These are phyloP conservation scores for Ophioceras dolichostomum DNA, from an alignment of 2,329 filamentous ascomycete genomes.

Conservation along the genomic window DNA sequence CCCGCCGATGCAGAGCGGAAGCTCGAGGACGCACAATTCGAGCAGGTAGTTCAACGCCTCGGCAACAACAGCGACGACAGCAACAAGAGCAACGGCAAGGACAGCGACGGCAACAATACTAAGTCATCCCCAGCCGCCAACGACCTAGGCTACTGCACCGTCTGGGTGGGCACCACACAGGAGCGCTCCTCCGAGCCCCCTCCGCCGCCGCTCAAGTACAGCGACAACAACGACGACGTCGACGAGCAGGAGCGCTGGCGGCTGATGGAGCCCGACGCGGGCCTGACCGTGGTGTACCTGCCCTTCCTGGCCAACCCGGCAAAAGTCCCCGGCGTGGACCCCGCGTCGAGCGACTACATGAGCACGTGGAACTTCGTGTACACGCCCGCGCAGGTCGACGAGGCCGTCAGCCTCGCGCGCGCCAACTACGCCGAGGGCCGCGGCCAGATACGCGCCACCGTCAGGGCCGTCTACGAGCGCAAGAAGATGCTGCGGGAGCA, in stretches of 20 bases:
- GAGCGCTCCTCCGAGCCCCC: conserved; percentile 51
- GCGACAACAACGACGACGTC: conserved; percentile 29
- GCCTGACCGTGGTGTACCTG: conserved; percentile 82
- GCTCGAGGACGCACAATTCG: conserved; percentile 44
- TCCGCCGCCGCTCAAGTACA: conserved; percentile 28
- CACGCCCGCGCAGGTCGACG: conserved; percentile 78
- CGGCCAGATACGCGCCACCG: conserved; percentile 63
- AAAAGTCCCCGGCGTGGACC: conserved; percentile 73
- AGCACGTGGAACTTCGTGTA: conserved; percentile 98
- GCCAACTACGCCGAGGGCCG: conserved; percentile 80
- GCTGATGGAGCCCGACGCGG: conserved; percentile 65
- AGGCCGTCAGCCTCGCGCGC: conserved; percentile 66
- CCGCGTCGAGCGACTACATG: conserved; percentile 72
- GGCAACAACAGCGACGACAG: conserved; percentile 12
- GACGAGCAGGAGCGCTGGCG: conserved; percentile 55
- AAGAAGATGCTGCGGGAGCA: conserved; percentile 61
- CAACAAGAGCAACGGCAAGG: conserved; percentile 5
- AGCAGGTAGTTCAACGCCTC: conserved; percentile 25
- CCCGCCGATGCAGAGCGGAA: conserved; percentile 50
- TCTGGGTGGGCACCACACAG: conserved; percentile 82
- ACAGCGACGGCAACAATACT: conserved; percentile 26
- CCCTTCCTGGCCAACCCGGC: conserved; percentile 76
- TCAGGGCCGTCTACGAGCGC: conserved; percentile 83
- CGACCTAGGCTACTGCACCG: conserved; percentile 82
- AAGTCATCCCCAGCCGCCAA: too few species aligned